Evolutionary conservation across 2,329 filamentous ascomycete species (phyloP), one percentile per base, ranked within the genome.

Genomic region (Fusarium coffeatum): DNA sequence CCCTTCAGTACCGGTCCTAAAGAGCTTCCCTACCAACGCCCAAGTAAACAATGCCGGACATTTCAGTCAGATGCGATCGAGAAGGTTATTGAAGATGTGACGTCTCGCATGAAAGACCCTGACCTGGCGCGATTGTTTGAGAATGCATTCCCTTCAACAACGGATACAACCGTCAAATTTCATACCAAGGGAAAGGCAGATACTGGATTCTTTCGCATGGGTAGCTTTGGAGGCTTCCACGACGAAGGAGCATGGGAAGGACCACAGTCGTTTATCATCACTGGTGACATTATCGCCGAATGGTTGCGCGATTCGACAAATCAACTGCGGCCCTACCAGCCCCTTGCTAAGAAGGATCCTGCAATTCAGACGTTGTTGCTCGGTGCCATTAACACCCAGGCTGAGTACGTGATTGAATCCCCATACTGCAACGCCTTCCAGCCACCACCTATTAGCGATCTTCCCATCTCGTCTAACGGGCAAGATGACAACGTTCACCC

Each of bases 401-500:
- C 93, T 18, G 95, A 98, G 79, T 98, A 94, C 76, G 93, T 99
- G 43, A 97, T 98, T 67, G 89, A 93, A 75, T 94, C 92, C 2
- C 96, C 96, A 0, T 99, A 98, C 82, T 99, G 96, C 86, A 98
- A 99, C 79, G 96, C 96, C 20, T 99, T 98, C 80, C 96, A 99
- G 78, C 95, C 96, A 7, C 96, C 96, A 1, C 91, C 93, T 4
- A 93, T 94, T 9, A 94, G 93, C 69, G 88, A 91, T 18, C 85
- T 98, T 1, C 81, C 85, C 6, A 84, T 91, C 8, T 90, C 90
- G 18, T 86, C 88, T 73, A 97, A 95, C 75, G 93, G 93, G 5
- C 93, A 97, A 78, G 87, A 91, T 22, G 96, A 99, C 76, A 81
- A 78, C 11, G 96, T 99, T 0, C 93, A 97, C 74, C 96, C 96